These are phyloP conservation scores for Metroxylon sagu DNA, from an alignment of 176 grass and related monocot genomes.

Conservation along the genomic window DNA sequence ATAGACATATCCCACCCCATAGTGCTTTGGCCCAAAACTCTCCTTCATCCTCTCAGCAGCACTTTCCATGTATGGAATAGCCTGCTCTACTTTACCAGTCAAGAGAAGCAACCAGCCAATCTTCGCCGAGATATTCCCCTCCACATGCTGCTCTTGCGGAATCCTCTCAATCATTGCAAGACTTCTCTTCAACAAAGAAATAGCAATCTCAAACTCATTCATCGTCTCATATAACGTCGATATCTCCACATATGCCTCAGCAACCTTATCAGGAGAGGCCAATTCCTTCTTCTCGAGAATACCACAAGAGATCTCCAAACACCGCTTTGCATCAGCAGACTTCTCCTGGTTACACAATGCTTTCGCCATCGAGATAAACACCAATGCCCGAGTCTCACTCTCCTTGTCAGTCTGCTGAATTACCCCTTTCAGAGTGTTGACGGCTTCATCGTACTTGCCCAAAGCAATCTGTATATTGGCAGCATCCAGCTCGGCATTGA, in stretches of 20 bases:
- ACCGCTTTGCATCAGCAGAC: constrained; percentile 53
- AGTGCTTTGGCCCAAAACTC: constrained; percentile 79
- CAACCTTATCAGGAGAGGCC: constrained; percentile 40
- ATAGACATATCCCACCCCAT: constrained; percentile 75
- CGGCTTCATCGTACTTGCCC: constrained; percentile 66
- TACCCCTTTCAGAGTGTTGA: constrained; percentile 36
- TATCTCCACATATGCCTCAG: constrained; percentile 56
- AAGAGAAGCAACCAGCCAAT: constrained; percentile 78
- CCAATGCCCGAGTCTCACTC: constrained; percentile 50
- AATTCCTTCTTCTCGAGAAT: constrained; percentile 65
- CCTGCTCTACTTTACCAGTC: constrained; percentile 64
- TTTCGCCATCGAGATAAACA: constrained; percentile 80
- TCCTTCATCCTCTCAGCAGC: constrained; percentile 76
- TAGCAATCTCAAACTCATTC: constrained; percentile 67
- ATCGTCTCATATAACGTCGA: constrained; percentile 52
- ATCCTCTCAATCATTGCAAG: constrained; percentile 75
- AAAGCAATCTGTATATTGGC: constrained; percentile 80
- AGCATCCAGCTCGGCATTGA: constrained; percentile 60
- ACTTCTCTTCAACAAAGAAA: constrained; percentile 70
- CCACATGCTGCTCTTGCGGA: constrained; percentile 79
- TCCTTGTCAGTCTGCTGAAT: constrained; percentile 44
- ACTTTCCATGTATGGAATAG: constrained; percentile 60
- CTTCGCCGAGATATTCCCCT: constrained; percentile 65
- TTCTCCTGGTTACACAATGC: constrained; percentile 65
- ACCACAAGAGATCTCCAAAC: constrained; percentile 50